phyloP scores from a whole-genome alignment of 176 grass and related monocot species.

The Eragrostis nindensis region DNA sequence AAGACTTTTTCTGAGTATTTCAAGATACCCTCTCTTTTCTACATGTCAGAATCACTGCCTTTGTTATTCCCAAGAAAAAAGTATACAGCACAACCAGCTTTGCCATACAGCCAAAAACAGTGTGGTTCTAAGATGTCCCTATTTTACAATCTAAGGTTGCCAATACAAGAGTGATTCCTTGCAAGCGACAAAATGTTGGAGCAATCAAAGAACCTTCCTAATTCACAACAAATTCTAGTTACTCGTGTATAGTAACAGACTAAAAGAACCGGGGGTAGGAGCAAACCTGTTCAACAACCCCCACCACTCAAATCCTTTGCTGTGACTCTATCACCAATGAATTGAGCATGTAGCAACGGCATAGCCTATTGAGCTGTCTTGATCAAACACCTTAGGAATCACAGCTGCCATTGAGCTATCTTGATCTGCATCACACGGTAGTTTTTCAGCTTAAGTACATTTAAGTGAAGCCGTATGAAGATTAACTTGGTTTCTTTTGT shows the following conservation, averaged over 20 bases:
- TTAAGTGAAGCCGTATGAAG: too few species aligned
- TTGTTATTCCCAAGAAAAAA: slow-evolving; percentile 45
- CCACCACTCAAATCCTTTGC: slow-evolving; percentile 64
- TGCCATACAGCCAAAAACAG: slow-evolving; percentile 40
- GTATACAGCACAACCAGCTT: slow-evolving; percentile 44
- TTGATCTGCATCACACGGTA: too few species aligned
- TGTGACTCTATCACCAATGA: slow-evolving; percentile 80
- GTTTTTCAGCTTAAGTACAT: too few species aligned
- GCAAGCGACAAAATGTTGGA: slow-evolving; percentile 32
- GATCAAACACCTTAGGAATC: too few species aligned
- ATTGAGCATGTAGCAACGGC: slow-evolving; percentile 93
- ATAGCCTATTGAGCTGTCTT: too few species aligned
- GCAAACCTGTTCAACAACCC: slow-evolving; percentile 63
- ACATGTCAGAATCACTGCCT: slow-evolving; percentile 36
- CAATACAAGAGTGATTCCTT: slow-evolving; percentile 33
- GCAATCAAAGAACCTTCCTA: slow-evolving; percentile 53
- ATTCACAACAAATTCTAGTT: slow-evolving; percentile 56
- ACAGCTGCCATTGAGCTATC: too few species aligned
- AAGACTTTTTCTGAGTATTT: slow-evolving; percentile 6
- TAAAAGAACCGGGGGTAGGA: slow-evolving; percentile 48
- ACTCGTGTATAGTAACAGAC: slow-evolving; percentile 36
- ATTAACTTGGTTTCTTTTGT: too few species aligned
- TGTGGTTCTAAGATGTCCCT: slow-evolving; percentile 49
- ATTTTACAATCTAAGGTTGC: slow-evolving; percentile 53
- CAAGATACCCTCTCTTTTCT: slow-evolving; percentile 10